Evolutionary conservation across 2,329 filamentous ascomycete species (phyloP).

Genomic region (Colletotrichum shisoi): DNA sequence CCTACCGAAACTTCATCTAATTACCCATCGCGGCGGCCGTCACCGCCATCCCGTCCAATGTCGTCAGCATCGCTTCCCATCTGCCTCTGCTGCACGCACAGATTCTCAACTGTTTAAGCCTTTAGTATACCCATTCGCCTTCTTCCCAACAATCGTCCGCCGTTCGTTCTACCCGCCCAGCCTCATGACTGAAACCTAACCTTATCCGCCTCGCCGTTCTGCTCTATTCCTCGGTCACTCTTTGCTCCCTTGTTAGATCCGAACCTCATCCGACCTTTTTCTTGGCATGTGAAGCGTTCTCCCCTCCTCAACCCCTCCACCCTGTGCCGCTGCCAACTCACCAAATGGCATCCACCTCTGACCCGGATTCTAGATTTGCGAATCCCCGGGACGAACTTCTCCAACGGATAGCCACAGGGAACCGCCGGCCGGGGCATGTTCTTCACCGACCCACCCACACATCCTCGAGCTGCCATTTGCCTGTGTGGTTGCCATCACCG

Average conservation of each 20-base stretch:
- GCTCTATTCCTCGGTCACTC: not conserved
- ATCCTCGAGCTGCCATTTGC: slow-evolving; percentile 19
- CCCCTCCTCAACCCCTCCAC: slow-evolving; percentile 1
- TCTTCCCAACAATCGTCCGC: slow-evolving; percentile 1
- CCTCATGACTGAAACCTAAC: slow-evolving; percentile 13
- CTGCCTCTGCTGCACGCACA: slow-evolving; percentile 3
- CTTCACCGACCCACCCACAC: slow-evolving; percentile 17
- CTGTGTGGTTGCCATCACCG: slow-evolving; percentile 16
- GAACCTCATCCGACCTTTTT: slow-evolving; percentile 3
- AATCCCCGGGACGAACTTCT: slow-evolving; percentile 2
- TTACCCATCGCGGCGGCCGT: slow-evolving; percentile 6
- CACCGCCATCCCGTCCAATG: slow-evolving; percentile 33
- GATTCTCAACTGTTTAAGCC: not conserved
- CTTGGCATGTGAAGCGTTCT: slow-evolving; percentile 26
- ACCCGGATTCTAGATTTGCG: not conserved
- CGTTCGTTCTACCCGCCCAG: not conserved
- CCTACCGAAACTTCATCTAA: not conserved
- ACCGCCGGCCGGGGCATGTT: not conserved
- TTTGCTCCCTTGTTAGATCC: slow-evolving; percentile 9
- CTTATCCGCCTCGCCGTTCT: not conserved
- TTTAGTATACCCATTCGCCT: not conserved
- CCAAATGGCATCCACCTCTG: slow-evolving; percentile 7
- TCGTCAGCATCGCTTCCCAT: slow-evolving; percentile 30
- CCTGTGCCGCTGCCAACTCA: slow-evolving; percentile 15
- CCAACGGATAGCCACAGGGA: not conserved